Conservation (phyloP, 2,329 filamentous ascomycete species). For the Botrytis pseudocinerea region DNA sequence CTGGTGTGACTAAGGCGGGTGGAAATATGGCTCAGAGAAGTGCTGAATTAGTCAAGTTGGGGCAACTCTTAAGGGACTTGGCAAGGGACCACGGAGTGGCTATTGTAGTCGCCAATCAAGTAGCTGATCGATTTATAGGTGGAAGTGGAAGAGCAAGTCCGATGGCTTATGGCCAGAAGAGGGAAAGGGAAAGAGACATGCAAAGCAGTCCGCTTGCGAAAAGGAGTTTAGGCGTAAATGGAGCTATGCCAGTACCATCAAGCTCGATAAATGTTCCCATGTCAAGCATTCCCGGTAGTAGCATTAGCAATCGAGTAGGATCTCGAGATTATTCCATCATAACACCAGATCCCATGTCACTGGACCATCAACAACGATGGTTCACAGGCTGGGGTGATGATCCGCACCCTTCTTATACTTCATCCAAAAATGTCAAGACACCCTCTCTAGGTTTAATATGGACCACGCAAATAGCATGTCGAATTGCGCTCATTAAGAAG, state of each 20-base stretch:
- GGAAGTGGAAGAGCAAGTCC: slow-evolving; percentile 25
- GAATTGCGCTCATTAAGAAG: slow-evolving; percentile 77
- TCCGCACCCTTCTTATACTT: slow-evolving; percentile 39
- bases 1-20: slow-evolving; percentile 42
- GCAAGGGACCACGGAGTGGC: slow-evolving; percentile 75
- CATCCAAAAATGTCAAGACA: slow-evolving; percentile 64
- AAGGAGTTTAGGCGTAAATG: neutral
- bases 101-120: slow-evolving; percentile 92
- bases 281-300: slow-evolving; percentile 29
- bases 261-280: slow-evolving; percentile 31
- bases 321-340: slow-evolving; percentile 26
- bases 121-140: slow-evolving; percentile 75
- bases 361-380: slow-evolving; percentile 91
- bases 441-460: slow-evolving; percentile 86
- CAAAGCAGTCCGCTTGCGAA: slow-evolving; percentile 34
- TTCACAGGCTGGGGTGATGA: slow-evolving; percentile 94
- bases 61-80: slow-evolving; percentile 72
- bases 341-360: slow-evolving; percentile 59
- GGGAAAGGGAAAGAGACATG: slow-evolving; percentile 6
- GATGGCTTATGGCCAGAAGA: slow-evolving; percentile 7
- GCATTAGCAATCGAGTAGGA: neutral
- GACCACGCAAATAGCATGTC: slow-evolving; percentile 83
- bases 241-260: slow-evolving; percentile 29
- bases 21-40: slow-evolving; percentile 74
- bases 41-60: slow-evolving; percentile 73